These are phyloP conservation scores for Alopecurus myosuroides DNA, from an alignment of 176 grass and related monocot genomes.

Conservation along the genomic window DNA sequence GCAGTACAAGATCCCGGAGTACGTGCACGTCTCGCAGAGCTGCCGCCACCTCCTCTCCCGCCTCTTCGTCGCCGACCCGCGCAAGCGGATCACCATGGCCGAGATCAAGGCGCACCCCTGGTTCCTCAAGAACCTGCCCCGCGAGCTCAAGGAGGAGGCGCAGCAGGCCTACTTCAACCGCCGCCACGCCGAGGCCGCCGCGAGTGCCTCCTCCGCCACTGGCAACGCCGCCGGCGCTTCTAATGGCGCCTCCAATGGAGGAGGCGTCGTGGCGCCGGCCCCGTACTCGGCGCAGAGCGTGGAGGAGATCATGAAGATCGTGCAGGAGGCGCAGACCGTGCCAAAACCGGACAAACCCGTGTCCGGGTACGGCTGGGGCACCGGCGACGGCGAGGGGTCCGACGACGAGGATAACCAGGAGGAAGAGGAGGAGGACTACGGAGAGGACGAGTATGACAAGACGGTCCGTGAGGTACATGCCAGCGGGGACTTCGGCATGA, in stretches of 20 bases:
- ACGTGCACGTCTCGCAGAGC: constrained; percentile 72
- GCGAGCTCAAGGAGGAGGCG: constrained; percentile 72
- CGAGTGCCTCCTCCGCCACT: not conserved
- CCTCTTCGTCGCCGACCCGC: constrained; percentile 64
- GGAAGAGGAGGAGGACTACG: constrained; percentile 13
- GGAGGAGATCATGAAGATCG: constrained; percentile 73
- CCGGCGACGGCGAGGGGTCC: constrained; percentile 20
- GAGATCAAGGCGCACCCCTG: constrained; percentile 83
- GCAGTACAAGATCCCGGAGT: constrained; percentile 78
- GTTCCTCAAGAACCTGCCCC: constrained; percentile 81
- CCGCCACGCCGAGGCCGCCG: not conserved
- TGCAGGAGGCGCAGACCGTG: constrained; percentile 64
- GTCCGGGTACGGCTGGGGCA: constrained; percentile 51
- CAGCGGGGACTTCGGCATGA: constrained; percentile 62
- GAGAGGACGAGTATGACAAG: constrained; percentile 63
- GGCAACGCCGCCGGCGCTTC: not conserved
- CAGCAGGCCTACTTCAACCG: constrained; percentile 60
- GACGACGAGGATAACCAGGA: constrained; percentile 25
- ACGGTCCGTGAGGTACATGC: constrained; percentile 64
- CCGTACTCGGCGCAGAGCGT: constrained; percentile 58
- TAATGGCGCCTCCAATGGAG: not conserved
- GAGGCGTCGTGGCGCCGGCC: not conserved
- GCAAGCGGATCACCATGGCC: constrained; percentile 69
- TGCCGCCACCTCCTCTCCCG: constrained; percentile 81
- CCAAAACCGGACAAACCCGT: constrained; percentile 36